Base-by-base conservation (phyloP, 768 basidiomycete species). In the Russula sp. region DNA sequence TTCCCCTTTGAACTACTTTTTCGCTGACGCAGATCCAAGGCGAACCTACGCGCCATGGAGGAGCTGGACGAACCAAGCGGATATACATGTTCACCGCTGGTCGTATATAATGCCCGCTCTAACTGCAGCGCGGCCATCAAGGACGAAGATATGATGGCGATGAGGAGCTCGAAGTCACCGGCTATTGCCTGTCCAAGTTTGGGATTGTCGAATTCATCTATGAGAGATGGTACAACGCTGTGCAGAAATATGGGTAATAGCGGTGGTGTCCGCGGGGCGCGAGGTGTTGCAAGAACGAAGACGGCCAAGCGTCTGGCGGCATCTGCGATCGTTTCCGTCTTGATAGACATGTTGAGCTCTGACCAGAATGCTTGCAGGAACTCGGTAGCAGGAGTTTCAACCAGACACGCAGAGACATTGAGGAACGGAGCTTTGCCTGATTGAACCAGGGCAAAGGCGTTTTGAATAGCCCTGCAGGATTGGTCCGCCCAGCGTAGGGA, bases 181-280 rank as follows among this genome's bases (percentile, higher is more conserved):
- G 77, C 75, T 63, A 84, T 81, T 59, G 88, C 85, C 2, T 75
- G 66, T n/a, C 76, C 72, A 57, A 75, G 76, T 66, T 81, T 78
- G 18, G 43, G 42, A 5, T 74, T 74, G 68, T 91, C 88, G 53
- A 86, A 79, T 18, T 69, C 67, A 8, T 74, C 70, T 58, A 91
- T 79, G 50, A 91, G 69, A 18, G 78, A 75, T 3, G 89, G 90
- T 14, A 88, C 70, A n/a, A 87, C 72, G 59, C 81, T 75, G 69
- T 88, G 83, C 63, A 90, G 69, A 71, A 91, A 92, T 34, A 88
- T 78, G 0, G 88, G 88, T 22, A 93, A 75, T 7, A 92, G 77
- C 1, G 88, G 88, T 1, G 85, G 84, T 1, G 73, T 72, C 10
- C 72, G 73, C 9, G 80, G 70, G 20, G 76, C 73, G 25, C 81